Conservation (phyloP, 768 basidiomycete genomes). For the Dentipellis fragilis region DNA sequence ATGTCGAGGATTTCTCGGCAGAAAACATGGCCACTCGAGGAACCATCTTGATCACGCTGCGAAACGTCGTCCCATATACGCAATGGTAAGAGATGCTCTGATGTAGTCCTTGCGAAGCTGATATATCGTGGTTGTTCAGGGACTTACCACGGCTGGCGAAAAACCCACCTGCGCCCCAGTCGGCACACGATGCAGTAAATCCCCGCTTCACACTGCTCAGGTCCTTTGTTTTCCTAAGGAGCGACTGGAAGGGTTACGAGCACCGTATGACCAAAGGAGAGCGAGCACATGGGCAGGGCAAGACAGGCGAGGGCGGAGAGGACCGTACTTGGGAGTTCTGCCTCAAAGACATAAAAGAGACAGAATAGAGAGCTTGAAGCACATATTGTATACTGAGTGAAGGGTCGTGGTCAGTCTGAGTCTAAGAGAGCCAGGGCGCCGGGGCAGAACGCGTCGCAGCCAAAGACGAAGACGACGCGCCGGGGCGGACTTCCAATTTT, state of each 20-base stretch:
- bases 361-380: not conserved
- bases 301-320: conserved; percentile 63
- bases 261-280: conserved; percentile 94
- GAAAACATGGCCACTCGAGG: conserved; percentile 35
- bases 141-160: conserved; percentile 69
- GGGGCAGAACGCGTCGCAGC: not conserved
- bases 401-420: not conserved
- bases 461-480: not conserved
- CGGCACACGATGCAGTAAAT: conserved; percentile 38
- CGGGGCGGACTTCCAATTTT: not conserved
- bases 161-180: conserved; percentile 48
- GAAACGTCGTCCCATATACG: conserved; percentile 82
- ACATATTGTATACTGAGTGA: not conserved
- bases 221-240: conserved; percentile 71
- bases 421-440: not conserved
- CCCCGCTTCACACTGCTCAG: conserved; percentile 62
- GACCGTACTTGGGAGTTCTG: conserved; percentile 90
- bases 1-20: conserved; percentile 20
- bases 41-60: conserved; percentile 75
- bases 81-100: conserved; percentile 48
- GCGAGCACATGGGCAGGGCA: conserved; percentile 52
- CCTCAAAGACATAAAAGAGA: conserved; percentile 16
- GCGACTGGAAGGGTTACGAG: conserved; percentile 73
- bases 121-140: conserved; percentile 31
- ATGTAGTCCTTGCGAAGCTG: not conserved